Conservation (phyloP, 176 grass and related monocot genomes). For the Avena insularis region DNA sequence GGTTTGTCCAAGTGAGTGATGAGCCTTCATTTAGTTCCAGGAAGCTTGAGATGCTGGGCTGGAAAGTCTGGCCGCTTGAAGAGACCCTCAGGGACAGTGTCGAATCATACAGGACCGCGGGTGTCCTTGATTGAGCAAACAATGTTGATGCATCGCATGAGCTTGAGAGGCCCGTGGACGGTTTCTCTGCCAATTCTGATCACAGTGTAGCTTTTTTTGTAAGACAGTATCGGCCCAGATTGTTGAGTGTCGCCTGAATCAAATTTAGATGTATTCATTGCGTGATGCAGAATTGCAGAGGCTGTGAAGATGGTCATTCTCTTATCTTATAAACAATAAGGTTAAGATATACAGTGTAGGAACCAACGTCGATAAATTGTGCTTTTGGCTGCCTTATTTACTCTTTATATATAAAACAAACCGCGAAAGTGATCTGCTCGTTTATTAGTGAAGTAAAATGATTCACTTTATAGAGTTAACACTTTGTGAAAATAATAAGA, state of each 20-base stretch:
- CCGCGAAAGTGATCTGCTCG: no score
- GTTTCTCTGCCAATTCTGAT: neutral
- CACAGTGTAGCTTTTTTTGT: neutral
- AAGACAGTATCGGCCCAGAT: neutral
- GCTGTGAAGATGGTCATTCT: neutral
- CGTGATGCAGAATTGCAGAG: neutral
- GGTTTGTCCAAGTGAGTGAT: conserved; percentile 39
- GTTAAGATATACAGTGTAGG: neutral
- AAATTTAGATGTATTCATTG: neutral
- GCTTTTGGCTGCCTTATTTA: no score
- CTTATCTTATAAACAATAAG: neutral
- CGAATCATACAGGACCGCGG: conserved; percentile 43
- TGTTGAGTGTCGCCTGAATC: neutral
- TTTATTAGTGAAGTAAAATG: no score
- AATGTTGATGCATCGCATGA: neutral
- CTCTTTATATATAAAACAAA: neutral
- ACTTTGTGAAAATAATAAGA: no score
- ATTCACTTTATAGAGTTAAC: no score
- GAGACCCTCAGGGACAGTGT: conserved; percentile 49
- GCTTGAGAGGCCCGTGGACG: neutral
- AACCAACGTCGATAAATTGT: no score
- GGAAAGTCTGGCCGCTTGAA: conserved; percentile 50
- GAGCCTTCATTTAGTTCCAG: conserved; percentile 27
- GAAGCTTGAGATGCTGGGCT: conserved; percentile 58
- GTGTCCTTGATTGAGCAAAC: conserved; percentile 16